phyloP scores from a whole-genome alignment of 1,139 yeast genomes.

The Saccharomyces hybrid region DNA sequence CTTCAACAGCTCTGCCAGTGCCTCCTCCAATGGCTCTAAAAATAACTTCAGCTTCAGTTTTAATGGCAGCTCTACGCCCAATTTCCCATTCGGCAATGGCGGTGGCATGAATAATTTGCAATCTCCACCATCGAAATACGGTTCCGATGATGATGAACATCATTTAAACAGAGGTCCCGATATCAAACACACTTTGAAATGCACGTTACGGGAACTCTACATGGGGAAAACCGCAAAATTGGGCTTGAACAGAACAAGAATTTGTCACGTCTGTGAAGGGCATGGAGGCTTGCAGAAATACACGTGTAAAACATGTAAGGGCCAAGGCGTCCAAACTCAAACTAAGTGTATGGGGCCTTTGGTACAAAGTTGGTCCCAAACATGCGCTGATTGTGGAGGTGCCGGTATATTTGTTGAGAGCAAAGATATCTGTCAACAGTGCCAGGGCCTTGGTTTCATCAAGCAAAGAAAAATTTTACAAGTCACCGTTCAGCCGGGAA shows the following conservation, averaged over 20 bases:
- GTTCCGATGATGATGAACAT: neutral
- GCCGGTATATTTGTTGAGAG: constrained; percentile 32
- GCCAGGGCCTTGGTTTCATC: constrained; percentile 37
- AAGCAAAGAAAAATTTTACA: constrained; percentile 46
- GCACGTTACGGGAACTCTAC: constrained; percentile 42
- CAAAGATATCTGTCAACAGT: constrained; percentile 35
- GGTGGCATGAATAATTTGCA: neutral
- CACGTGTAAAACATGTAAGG: constrained; percentile 35
- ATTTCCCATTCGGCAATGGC: neutral
- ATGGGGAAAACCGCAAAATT: constrained; percentile 42
- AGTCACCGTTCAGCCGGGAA: constrained; percentile 48
- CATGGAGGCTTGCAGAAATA: constrained; percentile 36
- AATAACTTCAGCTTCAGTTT: neutral
- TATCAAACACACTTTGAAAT: constrained; percentile 41
- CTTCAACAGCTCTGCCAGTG: constrained; percentile 15
- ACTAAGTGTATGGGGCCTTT: constrained; percentile 24
- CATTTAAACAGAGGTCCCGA: constrained; percentile 35
- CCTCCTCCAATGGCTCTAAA: constrained; percentile 19
- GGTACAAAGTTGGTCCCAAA: constrained; percentile 27
- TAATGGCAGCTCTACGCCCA: neutral
- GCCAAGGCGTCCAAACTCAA: constrained; percentile 25
- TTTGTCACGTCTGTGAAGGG: constrained; percentile 41
- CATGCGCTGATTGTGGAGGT: constrained; percentile 38
- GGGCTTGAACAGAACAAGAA: constrained; percentile 37
- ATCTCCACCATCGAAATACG: constrained; percentile 7